These are phyloP conservation scores for Viridothelium virens DNA, from an alignment of 495 filamentous ascomycete genomes.

Conservation along the genomic window DNA sequence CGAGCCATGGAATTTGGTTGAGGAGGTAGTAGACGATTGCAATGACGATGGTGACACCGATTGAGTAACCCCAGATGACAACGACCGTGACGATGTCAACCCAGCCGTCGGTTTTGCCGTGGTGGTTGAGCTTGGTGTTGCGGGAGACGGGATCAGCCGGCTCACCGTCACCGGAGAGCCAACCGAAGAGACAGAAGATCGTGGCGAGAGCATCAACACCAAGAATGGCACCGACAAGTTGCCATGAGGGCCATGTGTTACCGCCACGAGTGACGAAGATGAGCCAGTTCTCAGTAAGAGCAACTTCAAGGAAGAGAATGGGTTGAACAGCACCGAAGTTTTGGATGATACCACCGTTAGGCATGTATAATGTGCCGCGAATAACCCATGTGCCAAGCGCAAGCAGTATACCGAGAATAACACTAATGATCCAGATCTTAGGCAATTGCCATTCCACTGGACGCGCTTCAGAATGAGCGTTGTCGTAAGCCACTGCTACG, in stretches of 20 bases:
- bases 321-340: conserved; percentile 64
- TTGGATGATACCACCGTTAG: conserved; percentile 64
- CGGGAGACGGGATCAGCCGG: conserved; percentile 31
- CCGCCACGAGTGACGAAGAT: conserved; percentile 72
- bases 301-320: conserved; percentile 66
- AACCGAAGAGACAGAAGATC: conserved; percentile 67
- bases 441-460: conserved; percentile 72
- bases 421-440: conserved; percentile 70
- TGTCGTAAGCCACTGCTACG: conserved; percentile 70
- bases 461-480: conserved; percentile 62
- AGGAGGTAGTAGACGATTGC: conserved; percentile 71
- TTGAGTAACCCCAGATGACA: conserved; percentile 70
- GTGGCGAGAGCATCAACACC: conserved; percentile 62
- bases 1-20: conserved; percentile 57
- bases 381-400: conserved; percentile 63
- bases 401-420: conserved; percentile 58
- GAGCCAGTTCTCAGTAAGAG: conserved; percentile 70
- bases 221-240: conserved; percentile 63
- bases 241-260: conserved; percentile 64
- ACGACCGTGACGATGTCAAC: conserved; percentile 71
- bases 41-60: conserved; percentile 69
- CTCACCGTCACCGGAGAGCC: conserved; percentile 47
- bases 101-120: conserved; percentile 47
- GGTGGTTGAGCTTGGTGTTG: conserved; percentile 33
- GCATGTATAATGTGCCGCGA: conserved; percentile 57